A percentile compares a stretch with the other conserved stretches of the same genome.
These are phyloP conservation scores for Mycena leptocephala DNA, from an alignment of 768 basidiomycete genomes.

Conservation along the genomic window DNA sequence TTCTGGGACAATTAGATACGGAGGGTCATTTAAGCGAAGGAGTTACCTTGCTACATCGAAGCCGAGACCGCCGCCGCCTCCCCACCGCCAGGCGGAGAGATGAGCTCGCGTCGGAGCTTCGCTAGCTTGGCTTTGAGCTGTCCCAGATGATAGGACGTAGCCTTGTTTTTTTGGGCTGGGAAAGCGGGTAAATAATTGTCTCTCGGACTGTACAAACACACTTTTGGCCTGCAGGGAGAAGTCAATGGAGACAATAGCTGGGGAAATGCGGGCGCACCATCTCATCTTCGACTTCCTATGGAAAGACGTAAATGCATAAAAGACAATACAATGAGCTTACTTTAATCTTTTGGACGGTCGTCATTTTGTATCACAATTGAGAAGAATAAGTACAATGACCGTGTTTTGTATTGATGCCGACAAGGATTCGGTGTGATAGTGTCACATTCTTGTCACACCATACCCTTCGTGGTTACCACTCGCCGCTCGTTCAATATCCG, in stretches of 20 bases:
- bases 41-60: conserved; percentile 92
- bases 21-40: background rate
- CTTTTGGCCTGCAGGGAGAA: conserved; percentile 78
- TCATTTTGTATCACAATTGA: conserved; percentile 1
- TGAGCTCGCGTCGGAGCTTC: conserved; percentile 95
- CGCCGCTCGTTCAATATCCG: conserved; percentile 37
- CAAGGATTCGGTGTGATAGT: background rate
- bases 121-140: conserved; percentile 99
- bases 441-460: background rate
- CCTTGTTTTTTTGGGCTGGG: conserved; percentile 96
- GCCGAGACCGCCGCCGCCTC: conserved; percentile 90
- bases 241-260: conserved; percentile 42
- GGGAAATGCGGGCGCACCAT: conserved; percentile 73
- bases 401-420: too few relatives aligned
- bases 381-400: background rate
- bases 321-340: conserved; percentile 54
- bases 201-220: conserved; percentile 55
- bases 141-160: conserved; percentile 95
- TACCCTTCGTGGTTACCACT: conserved; percentile 19
- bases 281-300: conserved; percentile 95
- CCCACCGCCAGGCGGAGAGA: conserved; percentile 82
- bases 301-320: conserved; percentile 17
- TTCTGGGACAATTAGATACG: conserved; percentile 60
- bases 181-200: conserved; percentile 33
- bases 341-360: conserved; percentile 91